A percentile compares a stretch with the other conserved stretches of the same genome.
Evolutionary conservation across 75 land plant species (phyloP).

Genomic region (Isoetes taiwanensis): DNA sequence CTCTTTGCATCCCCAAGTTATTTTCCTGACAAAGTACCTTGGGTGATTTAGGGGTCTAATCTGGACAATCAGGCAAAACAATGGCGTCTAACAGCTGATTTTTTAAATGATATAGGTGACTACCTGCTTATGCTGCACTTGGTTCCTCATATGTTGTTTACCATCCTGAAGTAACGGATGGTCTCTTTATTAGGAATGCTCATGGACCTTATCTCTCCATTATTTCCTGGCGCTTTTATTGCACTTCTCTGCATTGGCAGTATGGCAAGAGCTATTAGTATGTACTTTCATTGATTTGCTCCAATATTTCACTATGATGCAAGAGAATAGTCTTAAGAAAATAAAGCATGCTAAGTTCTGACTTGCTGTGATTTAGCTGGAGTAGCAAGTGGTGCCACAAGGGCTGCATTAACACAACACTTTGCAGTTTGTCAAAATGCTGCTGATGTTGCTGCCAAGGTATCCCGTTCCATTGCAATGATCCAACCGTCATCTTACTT

Average conservation of each 20-base stretch:
- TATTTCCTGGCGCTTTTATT: constrained; percentile 73
- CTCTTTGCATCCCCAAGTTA: background rate
- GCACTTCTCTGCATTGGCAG: constrained; percentile 77
- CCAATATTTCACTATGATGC: too few relatives aligned
- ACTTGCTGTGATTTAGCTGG: too few relatives aligned
- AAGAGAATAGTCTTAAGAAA: too few relatives aligned
- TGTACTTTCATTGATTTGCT: constrained; percentile 17
- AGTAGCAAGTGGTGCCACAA: constrained; percentile 98
- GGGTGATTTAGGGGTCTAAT: constrained; percentile 61
- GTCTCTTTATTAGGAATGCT: constrained; percentile 60
- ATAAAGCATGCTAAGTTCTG: too few relatives aligned
- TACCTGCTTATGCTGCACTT: background rate
- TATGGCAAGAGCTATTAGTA: constrained; percentile 92
- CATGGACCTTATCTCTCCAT: constrained; percentile 91
- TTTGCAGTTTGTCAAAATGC: constrained; percentile 89
- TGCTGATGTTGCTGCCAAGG: constrained; percentile 98
- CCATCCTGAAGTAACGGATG: background rate
- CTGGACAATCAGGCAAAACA: constrained; percentile 94
- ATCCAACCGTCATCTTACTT: background rate
- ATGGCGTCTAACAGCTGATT: constrained; percentile 97
- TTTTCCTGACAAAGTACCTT: background rate
- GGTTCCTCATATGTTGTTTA: background rate
- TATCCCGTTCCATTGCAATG: constrained; percentile 1
- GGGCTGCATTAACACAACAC: constrained; percentile 96
- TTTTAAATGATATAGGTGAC: constrained; percentile 97